Evolutionary conservation across 352 stramenopile genomes (phyloP).

Genomic region (Poterioochromonas sp.): DNA sequence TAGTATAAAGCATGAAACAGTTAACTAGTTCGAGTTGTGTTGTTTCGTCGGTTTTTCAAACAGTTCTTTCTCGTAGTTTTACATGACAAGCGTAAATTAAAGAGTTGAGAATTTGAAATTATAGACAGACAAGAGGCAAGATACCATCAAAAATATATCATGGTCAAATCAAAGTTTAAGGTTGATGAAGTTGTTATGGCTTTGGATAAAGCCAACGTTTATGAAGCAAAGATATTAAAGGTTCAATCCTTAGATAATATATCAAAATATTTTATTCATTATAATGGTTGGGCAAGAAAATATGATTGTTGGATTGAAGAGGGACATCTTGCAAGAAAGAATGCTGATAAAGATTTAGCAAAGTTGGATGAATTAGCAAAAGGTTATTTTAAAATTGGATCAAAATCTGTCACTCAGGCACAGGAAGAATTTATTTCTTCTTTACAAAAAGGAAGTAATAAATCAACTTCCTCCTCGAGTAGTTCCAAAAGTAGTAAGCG

Average conservation of each 20-base stretch:
- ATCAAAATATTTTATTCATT: slow-evolving; percentile 19
- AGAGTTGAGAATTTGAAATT: no score
- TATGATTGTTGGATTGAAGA: slow-evolving; percentile 9
- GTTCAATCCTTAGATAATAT: background rate
- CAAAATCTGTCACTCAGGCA: background rate
- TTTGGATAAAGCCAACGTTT: background rate
- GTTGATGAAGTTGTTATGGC: background rate
- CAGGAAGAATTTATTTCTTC: background rate
- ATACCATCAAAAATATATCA: no score
- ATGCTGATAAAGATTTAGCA: background rate
- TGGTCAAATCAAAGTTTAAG: no score
- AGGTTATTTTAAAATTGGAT: background rate
- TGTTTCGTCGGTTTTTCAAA: no score
- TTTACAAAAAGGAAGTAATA: background rate
- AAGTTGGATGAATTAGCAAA: background rate
- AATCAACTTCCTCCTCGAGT: background rate
- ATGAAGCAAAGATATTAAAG: slow-evolving; percentile 1
- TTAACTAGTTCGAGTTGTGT: no score
- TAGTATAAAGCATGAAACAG: no score
- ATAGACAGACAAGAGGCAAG: no score
- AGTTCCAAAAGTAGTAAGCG: background rate
- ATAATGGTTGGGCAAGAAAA: slow-evolving; percentile 1
- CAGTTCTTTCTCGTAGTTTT: no score
- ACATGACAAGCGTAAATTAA: no score
- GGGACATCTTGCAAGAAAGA: background rate